phyloP scores from a whole-genome alignment of 768 basidiomycete genomes.

The Trametes villosa region DNA sequence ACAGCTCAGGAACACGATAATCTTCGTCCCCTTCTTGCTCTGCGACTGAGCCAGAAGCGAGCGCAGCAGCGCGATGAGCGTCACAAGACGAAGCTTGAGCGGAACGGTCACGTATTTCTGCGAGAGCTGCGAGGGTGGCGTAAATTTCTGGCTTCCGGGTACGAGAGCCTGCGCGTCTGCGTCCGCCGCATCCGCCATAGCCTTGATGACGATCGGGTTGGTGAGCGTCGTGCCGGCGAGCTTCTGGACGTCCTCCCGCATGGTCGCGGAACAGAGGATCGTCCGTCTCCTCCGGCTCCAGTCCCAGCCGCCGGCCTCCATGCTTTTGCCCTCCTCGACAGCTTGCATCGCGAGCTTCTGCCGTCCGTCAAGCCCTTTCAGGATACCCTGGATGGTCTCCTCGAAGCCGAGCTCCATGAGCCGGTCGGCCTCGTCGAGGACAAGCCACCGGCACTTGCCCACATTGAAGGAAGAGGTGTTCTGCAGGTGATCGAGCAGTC shows the following conservation, averaged over 20 bases:
- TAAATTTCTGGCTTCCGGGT: slow-evolving; percentile 63
- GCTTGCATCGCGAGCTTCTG: slow-evolving; percentile 72
- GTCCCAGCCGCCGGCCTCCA: slow-evolving; percentile 85
- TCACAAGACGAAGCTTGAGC: slow-evolving; percentile 91
- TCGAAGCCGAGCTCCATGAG: slow-evolving; percentile 99
- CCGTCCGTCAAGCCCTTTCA: slow-evolving; percentile 85
- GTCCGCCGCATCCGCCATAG: slow-evolving; percentile 52
- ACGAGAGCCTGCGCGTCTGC: slow-evolving; percentile 24
- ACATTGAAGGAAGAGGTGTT: slow-evolving; percentile 93
- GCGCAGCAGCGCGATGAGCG: slow-evolving; percentile 85
- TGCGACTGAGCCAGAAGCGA: slow-evolving; percentile 70
- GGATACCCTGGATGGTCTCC: slow-evolving; percentile 89
- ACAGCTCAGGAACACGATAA: slow-evolving; percentile 95
- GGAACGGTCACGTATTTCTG: slow-evolving; percentile 93
- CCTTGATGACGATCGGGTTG: slow-evolving; percentile 84
- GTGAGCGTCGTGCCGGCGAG: slow-evolving; percentile 82
- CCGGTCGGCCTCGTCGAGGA: slow-evolving; percentile 96
- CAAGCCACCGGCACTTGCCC: slow-evolving; percentile 93
- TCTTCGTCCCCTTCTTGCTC: slow-evolving; percentile 59
- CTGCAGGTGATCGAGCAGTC: slow-evolving; percentile 94
- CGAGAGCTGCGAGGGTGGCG: slow-evolving; percentile 89
- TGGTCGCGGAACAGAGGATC: slow-evolving; percentile 95
- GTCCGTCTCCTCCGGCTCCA: slow-evolving; percentile 81
- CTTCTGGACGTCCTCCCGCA: slow-evolving; percentile 92
- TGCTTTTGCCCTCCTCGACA: slow-evolving; percentile 63